Evolutionary conservation across 1,284 basidiomycete species (phyloP).

Genomic region (Boletus holoroseus): DNA sequence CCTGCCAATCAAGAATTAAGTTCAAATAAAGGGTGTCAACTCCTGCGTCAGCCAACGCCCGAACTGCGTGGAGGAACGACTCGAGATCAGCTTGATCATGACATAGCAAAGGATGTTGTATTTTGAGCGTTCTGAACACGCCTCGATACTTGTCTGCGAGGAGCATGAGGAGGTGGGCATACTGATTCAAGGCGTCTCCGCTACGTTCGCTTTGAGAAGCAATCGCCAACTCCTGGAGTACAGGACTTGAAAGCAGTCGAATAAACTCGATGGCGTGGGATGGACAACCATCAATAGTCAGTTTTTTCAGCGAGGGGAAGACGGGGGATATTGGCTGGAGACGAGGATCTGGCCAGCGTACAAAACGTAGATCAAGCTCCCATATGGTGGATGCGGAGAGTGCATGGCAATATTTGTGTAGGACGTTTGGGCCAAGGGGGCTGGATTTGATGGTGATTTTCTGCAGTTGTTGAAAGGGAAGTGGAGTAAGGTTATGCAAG

Average conservation of each 20-base stretch:
- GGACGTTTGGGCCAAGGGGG: slow-evolving; percentile 24
- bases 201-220: slow-evolving; percentile 19
- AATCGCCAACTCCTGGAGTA: slow-evolving; percentile 21
- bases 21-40: slow-evolving; percentile 17
- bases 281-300: slow-evolving; percentile 20
- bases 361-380: slow-evolving; percentile 26
- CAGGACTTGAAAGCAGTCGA: slow-evolving; percentile 20
- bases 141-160: slow-evolving; percentile 22
- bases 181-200: slow-evolving; percentile 10
- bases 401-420: slow-evolving; percentile 27
- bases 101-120: slow-evolving; percentile 22
- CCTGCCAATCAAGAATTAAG: slow-evolving; percentile 18
- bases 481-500: slow-evolving; percentile 14
- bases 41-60: slow-evolving; percentile 16
- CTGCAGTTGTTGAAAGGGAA: slow-evolving; percentile 23
- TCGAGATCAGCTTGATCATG: slow-evolving; percentile 14
- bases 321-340: slow-evolving; percentile 21
- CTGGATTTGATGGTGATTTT: slow-evolving; percentile 26
- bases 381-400: slow-evolving; percentile 20
- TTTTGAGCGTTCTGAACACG: slow-evolving; percentile 22
- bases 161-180: slow-evolving; percentile 18
- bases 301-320: slow-evolving; percentile 24
- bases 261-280: slow-evolving; percentile 25
- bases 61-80: slow-evolving; percentile 19
- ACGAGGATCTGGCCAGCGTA: slow-evolving; percentile 23